phyloP scores from a whole-genome alignment of 257 asterid genomes.

The Nyctanthes arbortristis region DNA sequence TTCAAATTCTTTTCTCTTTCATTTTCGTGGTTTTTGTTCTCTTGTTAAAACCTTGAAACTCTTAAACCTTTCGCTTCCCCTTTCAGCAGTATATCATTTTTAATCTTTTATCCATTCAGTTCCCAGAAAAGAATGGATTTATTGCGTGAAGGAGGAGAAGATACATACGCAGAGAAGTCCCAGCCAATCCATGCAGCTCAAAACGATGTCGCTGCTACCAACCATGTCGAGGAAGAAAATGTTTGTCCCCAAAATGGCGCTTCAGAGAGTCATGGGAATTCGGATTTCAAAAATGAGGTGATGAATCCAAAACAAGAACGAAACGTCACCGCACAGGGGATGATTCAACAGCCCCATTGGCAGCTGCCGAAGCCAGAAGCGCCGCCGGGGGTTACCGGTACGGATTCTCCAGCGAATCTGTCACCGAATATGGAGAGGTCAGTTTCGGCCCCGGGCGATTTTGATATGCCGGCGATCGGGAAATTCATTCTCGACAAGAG shows the following conservation, averaged over 20 bases:
- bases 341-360: conserved; percentile 52
- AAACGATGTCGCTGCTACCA: no score
- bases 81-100: not conserved
- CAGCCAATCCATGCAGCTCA: conserved; percentile 7
- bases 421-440: conserved; percentile 37
- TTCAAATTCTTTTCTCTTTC: conserved; percentile 16
- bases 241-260: not conserved
- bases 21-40: no score
- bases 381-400: conserved; percentile 47
- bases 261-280: not conserved
- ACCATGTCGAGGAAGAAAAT: no score
- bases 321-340: conserved; percentile 17
- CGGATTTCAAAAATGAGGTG: not conserved
- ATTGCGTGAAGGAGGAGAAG: conserved; percentile 21
- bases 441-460: conserved; percentile 47
- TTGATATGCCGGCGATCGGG: conserved; percentile 68
- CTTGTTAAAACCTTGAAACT: no score
- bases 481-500: conserved; percentile 82
- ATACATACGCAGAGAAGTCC: not conserved
- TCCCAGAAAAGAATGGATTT: conserved; percentile 24
- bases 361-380: conserved; percentile 79
- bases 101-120: conserved; percentile 4
- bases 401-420: not conserved
- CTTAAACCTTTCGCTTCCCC: not conserved
- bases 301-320: not conserved